These are phyloP conservation scores for Delonix regia DNA, from an alignment of 306 rosid genomes.

Conservation along the genomic window DNA sequence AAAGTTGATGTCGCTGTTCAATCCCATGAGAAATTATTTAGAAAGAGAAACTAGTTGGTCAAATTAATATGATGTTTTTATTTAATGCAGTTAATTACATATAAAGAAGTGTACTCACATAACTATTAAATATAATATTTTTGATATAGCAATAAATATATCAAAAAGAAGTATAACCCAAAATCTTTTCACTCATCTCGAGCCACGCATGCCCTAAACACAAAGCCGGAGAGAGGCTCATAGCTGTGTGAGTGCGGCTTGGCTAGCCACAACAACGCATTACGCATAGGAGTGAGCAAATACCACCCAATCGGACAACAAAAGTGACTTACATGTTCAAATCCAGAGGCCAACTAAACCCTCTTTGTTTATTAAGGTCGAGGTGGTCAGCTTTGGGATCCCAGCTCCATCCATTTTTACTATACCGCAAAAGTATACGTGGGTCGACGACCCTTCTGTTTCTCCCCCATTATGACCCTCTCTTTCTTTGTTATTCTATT, in stretches of 20 bases:
- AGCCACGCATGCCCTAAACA: slow-evolving; percentile 70
- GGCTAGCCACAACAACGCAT: slow-evolving; percentile 38
- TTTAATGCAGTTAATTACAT: too few relatives aligned
- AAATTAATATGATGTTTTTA: too few relatives aligned
- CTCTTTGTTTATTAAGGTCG: slow-evolving; percentile 53
- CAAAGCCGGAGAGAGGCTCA: slow-evolving; percentile 38
- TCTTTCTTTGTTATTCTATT: slow-evolving; percentile 25
- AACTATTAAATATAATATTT: too few relatives aligned
- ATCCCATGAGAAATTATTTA: too few relatives aligned
- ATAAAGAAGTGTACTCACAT: too few relatives aligned
- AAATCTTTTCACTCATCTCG: slow-evolving; percentile 62
- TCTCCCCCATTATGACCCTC: slow-evolving; percentile 43
- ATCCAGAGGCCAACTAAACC: slow-evolving; percentile 64
- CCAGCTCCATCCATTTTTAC: slow-evolving; percentile 36
- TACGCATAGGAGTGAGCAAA: slow-evolving; percentile 37
- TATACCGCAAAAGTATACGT: background rate
- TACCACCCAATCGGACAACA: slow-evolving; percentile 66
- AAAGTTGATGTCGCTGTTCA: too few relatives aligned
- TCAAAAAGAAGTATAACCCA: background rate
- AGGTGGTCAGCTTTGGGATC: slow-evolving; percentile 80
- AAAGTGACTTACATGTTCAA: slow-evolving; percentile 49
- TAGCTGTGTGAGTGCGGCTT: slow-evolving; percentile 38
- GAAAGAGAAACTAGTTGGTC: too few relatives aligned
- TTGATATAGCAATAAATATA: too few relatives aligned
- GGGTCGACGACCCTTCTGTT: background rate